Base-by-base conservation (phyloP, 192 early-diverging fungal species). In the Coemansia pectinata region DNA sequence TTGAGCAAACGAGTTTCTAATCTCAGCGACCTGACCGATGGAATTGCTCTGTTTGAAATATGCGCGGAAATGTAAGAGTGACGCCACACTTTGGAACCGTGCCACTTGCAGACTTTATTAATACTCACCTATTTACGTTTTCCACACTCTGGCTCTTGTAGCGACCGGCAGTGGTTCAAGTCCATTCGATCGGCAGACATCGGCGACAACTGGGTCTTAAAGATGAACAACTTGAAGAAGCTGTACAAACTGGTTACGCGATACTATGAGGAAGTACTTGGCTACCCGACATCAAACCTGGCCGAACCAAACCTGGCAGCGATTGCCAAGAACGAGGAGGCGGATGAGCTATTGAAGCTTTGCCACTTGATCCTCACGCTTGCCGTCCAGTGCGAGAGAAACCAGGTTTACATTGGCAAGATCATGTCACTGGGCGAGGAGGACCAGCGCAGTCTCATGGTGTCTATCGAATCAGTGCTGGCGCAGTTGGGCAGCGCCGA, bases 151-250 rank as follows among this genome's bases (percentile, higher is more conserved):
- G 14, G 17, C 27, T 21, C 41, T 12, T 57, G 61, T 75, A 97
- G 96, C 71, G 95, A 98, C 80, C 80, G 90, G 17, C 86, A 88
- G 48, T 98, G 94, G 94, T 97, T 99, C 89, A 95, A 94, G 66
- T 72, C 86, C 14, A 85, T 88, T 38, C 86, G 88, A 8, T 83
- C 88, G 2, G 80, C 87, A 11, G 91, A 93, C 58, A 86, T 88
- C 7, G 92, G 90, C 48, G 92, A 94, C 77, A 98, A 96, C 86
- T 99, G 97, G 97, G 94, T 99, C 2, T 74, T 95, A 38, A 92
- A 92, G 70, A 91, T 94, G 76, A 97, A 95, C 82, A 93, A 93
- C 62, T 87, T 98, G 15, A 96, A 96, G 74, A 93, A 92, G 74
- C 85, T 97, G 38, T 88, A 96, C 82, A 91, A 91, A 62, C 88